Evolutionary conservation across 1,284 basidiomycete genomes (phyloP).

Genomic region (Tremellales sp.): DNA sequence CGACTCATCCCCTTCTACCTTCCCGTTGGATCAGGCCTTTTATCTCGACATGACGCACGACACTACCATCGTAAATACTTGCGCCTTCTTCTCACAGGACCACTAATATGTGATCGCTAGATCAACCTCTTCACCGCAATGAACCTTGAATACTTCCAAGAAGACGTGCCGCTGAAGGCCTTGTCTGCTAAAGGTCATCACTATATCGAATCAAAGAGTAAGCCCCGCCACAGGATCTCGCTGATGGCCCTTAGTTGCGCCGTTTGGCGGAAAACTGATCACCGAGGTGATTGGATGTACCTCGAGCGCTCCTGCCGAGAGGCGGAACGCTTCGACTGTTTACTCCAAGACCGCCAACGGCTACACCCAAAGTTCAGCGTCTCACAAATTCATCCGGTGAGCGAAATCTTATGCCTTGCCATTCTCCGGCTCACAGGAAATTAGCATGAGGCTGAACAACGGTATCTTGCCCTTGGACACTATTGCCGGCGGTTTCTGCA

Average conservation of each 20-base stretch:
- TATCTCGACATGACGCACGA: slow-evolving; percentile 12
- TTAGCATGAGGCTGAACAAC: too few relatives aligned
- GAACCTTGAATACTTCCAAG: slow-evolving; percentile 7
- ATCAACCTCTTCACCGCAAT: slow-evolving; percentile 7
- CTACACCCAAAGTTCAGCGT: slow-evolving; percentile 7
- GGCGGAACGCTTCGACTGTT: slow-evolving; percentile 5
- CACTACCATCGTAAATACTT: slow-evolving; percentile 6
- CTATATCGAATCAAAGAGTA: too few relatives aligned
- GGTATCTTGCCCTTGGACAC: slow-evolving; percentile 8
- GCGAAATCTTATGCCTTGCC: too few relatives aligned
- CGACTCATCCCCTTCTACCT: slow-evolving; percentile 7
- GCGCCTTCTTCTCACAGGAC: background rate
- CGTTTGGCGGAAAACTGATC: slow-evolving; percentile 8
- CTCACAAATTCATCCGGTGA: slow-evolving; percentile 11
- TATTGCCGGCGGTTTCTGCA: slow-evolving; percentile 11
- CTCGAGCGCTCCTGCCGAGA: slow-evolving; percentile 1
- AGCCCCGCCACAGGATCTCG: slow-evolving; percentile 8
- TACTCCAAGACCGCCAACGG: slow-evolving; percentile 9
- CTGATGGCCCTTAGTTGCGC: slow-evolving; percentile 9
- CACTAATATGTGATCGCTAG: background rate
- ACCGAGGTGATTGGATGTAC: slow-evolving; percentile 14
- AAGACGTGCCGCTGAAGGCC: slow-evolving; percentile 3
- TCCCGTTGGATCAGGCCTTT: slow-evolving; percentile 9
- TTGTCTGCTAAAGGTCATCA: too few relatives aligned
- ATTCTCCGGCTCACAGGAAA: too few relatives aligned